Evolutionary conservation across 2,329 filamentous ascomycete genomes (phyloP).

Genomic region (Pleurostoma richardsiae): DNA sequence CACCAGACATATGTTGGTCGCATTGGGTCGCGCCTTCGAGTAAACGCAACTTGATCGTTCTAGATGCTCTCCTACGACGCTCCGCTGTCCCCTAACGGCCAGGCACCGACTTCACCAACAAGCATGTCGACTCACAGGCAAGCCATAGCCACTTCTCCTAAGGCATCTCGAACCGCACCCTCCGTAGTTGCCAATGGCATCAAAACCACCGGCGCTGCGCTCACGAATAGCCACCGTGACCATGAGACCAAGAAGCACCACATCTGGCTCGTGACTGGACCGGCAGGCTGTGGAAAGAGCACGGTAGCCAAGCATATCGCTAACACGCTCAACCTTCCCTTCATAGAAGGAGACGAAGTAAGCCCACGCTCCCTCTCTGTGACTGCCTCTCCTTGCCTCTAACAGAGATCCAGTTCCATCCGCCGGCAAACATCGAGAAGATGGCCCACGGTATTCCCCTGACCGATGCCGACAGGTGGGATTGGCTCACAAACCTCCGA

Average conservation of each 20-base stretch:
- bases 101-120: constrained; percentile 19
- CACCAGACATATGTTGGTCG: too few species aligned
- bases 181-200: constrained; percentile 18
- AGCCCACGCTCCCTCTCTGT: constrained; percentile 19
- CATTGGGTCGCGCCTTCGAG: too few species aligned
- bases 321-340: constrained; percentile 58
- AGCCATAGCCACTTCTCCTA: constrained; percentile 20
- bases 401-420: constrained; percentile 60
- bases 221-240: constrained; percentile 15
- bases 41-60: background rate
- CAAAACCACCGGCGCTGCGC: constrained; percentile 21
- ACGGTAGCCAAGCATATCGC: constrained; percentile 66
- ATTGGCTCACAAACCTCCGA: constrained; percentile 82
- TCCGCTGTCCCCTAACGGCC: constrained; percentile 37
- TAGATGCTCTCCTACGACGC: constrained; percentile 50
- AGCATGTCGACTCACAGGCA: constrained; percentile 16
- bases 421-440: constrained; percentile 78
- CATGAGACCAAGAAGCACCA: constrained; percentile 46
- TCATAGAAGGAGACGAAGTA: constrained; percentile 76
- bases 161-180: constrained; percentile 10
- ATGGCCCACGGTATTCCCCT: constrained; percentile 82
- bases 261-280: constrained; percentile 77
- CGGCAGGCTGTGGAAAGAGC: constrained; percentile 75
- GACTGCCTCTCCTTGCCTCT: constrained; percentile 1
- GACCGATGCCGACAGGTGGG: constrained; percentile 92